Evolutionary conservation across 2,329 filamentous ascomycete genomes (phyloP), one percentile per base, ranked within the genome.

Genomic region (Xylariales sp.): DNA sequence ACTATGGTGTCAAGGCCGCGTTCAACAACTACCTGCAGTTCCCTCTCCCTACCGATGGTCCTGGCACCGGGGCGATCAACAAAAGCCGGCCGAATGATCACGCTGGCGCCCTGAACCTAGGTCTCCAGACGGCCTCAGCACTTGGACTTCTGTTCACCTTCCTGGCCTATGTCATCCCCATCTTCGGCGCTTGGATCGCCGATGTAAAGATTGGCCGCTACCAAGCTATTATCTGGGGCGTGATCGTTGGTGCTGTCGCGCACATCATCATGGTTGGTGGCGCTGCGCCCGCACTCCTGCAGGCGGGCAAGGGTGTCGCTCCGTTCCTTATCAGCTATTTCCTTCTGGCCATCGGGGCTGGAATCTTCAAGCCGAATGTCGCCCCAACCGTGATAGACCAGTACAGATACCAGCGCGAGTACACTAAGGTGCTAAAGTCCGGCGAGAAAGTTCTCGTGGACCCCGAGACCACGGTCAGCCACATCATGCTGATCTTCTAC

Each of bases 321-420:
- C 79, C 76, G 36, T 84, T 88, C 50, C 72, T 88, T 53, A 76
- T 88, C 54, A 83, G 83, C n/a, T 63, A 72, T 21, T 52, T 73
- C 23, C 53, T 55, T 17, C 66, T 74, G 27, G 69, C 70, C 47
- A 59, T 87, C 20, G 85, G 85, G 29, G 87, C 84, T 2, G 85
- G 85, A 44, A 83, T 86, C 52, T 88, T 90, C 75, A 91, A 90
- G 68, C 77, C 82, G 46, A 90, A 90, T 54, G 84, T 90, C 29
- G 80, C 81, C 0, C 81, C 83, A 1, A 65, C 87, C 14, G 76
- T 88, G 40, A 82, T 82, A 15, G 83, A 88, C 52, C 83, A 88
- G 59, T 82, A 83, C 56, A 69, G 67, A 23, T 74, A 78, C 40
- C 71, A 67, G 4, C 73, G 69, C 43, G 72, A 79, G 46, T 72